Base-by-base conservation (phyloP, 371 early-diverging fungal genomes). In the Nematocida minor region DNA sequence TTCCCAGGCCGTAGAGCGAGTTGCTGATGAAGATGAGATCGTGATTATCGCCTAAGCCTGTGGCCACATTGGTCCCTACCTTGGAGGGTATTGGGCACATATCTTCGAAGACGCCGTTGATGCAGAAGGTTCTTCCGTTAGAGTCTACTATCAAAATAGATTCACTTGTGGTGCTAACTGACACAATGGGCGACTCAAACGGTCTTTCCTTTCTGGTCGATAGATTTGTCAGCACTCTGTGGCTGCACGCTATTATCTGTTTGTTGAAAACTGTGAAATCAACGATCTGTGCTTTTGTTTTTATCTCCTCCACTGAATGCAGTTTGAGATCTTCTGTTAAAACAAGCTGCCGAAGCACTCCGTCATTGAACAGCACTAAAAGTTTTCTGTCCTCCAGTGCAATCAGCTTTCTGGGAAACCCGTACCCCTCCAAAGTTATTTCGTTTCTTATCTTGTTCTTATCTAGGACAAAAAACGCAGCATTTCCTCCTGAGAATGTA, bases 1-100 rank as follows among this genome's bases (percentile, higher is more conserved):
- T 16, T 29, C 77, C 77, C 40, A 74, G 20, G 22, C 77, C 77
- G 66, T 74, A 74, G 36, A 74, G 49, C 9, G 77, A 74, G 64
- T 74, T 74, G 44, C 77, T 74, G 4, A 74, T 64, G 47, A 74
- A 74, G 32, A 74, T 18, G 18, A 66, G 54, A 36, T 64, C 66
- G 20, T 40, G 77, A 11, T 68, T 27, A 7, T 9, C 41, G 4
- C 60, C 77, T n/a, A 74, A 34, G 9, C 77, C 66, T 7, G 64
- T 11, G 2, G 48, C 66, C 4, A 46, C 44, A 38, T 74, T 64
- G 25, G 77, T 74, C 4, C 77, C 77, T 40, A 74, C 63, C 34
- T 74, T 74, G 4, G 66, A 64, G 16, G 63, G 77, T 16, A 74
- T 51, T 20, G 20, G 6, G 32, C 38, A 25, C 0, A 74, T 27